Conservation (phyloP, 129 eudicot species). For the Chrysanthemum seticuspe region DNA sequence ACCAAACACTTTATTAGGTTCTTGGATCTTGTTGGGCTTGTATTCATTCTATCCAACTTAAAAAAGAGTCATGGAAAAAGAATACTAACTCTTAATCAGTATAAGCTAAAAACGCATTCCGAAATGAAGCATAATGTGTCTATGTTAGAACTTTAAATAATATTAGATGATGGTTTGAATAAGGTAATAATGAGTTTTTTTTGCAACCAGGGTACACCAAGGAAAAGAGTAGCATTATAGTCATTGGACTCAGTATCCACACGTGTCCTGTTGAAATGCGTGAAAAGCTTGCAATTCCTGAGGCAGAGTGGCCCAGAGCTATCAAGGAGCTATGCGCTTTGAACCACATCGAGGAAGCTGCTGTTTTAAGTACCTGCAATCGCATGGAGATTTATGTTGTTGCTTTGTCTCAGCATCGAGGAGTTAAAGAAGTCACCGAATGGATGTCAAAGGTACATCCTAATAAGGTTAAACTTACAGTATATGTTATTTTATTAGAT, state of each 20-base stretch:
- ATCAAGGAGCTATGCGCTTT: constrained; percentile 79
- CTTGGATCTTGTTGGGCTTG: too few species aligned
- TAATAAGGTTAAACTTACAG: too few species aligned
- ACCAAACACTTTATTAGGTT: too few species aligned
- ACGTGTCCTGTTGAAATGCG: constrained; percentile 88
- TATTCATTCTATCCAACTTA: too few species aligned
- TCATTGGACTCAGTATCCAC: constrained; percentile 89
- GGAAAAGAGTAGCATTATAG: constrained; percentile 96
- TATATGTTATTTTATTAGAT: too few species aligned
- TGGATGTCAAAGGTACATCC: constrained; percentile 94
- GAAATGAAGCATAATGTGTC: too few species aligned
- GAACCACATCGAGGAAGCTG: constrained; percentile 95
- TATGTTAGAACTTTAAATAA: too few species aligned
- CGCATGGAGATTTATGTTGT: constrained; percentile 93
- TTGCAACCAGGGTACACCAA: constrained; percentile 75
- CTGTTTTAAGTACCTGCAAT: constrained; percentile 89
- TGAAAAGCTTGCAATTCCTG: constrained; percentile 96
- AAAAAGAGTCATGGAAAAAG: too few species aligned
- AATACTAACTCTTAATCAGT: too few species aligned
- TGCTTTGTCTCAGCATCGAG: constrained; percentile 88
- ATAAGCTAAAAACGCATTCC: too few species aligned
- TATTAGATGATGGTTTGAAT: neutral
- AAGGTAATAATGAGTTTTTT: neutral
- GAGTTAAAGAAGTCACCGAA: constrained; percentile 94
- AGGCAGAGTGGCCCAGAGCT: constrained; percentile 98